These are phyloP conservation scores for Leptodermis oblonga DNA, from an alignment of 257 asterid genomes.

Conservation along the genomic window DNA sequence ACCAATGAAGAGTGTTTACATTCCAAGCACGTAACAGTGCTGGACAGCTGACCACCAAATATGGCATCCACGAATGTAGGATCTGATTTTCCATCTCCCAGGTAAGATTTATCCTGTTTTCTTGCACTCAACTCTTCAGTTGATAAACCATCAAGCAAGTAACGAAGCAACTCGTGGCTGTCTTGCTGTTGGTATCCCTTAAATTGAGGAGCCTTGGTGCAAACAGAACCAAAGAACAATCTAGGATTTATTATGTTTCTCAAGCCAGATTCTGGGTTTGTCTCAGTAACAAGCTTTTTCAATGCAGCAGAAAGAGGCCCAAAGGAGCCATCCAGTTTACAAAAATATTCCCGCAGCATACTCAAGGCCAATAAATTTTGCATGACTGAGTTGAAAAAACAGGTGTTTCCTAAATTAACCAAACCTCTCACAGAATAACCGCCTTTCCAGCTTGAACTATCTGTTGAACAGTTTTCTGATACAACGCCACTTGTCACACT, in stretches of 20 bases:
- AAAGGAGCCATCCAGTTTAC: constrained; percentile 50
- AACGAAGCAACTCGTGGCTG: constrained; percentile 88
- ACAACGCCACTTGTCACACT: constrained; percentile 42
- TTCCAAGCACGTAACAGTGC: constrained; percentile 73
- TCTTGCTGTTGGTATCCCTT: constrained; percentile 94
- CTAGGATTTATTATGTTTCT: constrained; percentile 62
- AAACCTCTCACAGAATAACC: constrained; percentile 61
- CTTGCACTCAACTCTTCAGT: constrained; percentile 59
- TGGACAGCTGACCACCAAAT: constrained; percentile 83
- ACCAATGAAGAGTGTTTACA: constrained; percentile 78
- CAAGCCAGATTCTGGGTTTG: constrained; percentile 36
- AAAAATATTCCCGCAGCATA: constrained; percentile 48
- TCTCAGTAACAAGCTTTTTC: constrained; percentile 62
- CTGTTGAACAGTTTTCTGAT: constrained; percentile 33
- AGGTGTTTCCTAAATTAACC: constrained; percentile 87
- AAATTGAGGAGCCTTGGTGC: constrained; percentile 80
- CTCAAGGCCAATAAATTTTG: constrained; percentile 72
- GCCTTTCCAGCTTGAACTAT: constrained; percentile 26
- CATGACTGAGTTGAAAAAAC: constrained; percentile 83
- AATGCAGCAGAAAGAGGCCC: constrained; percentile 68
- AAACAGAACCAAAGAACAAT: constrained; percentile 63
- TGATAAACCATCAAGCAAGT: constrained; percentile 76
- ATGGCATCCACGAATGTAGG: constrained; percentile 65
- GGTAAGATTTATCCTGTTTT: constrained; percentile 35
- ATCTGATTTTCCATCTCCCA: constrained; percentile 31